These are phyloP conservation scores for Maudiozyma barnettii DNA, from an alignment of 805 yeast species.

Conservation along the genomic window DNA sequence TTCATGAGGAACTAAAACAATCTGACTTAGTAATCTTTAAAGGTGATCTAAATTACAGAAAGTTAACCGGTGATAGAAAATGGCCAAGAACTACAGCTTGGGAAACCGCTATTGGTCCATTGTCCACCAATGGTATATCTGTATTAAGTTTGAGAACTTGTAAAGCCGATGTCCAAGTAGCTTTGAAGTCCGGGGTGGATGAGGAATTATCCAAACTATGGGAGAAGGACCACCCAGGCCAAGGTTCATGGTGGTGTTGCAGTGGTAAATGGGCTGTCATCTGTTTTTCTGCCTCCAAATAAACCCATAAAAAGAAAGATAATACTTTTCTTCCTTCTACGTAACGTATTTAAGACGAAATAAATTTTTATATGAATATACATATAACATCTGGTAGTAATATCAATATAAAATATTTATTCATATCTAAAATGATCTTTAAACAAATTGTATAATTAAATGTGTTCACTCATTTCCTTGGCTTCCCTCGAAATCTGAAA, in stretches of 20 bases:
- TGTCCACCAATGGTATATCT: constrained; percentile 54
- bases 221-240: constrained; percentile 50
- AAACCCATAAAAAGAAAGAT: too few species aligned
- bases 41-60: constrained; percentile 94
- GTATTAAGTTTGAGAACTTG: constrained; percentile 79
- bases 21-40: constrained; percentile 74
- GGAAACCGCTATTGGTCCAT: constrained; percentile 53
- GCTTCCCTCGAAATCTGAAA: too few species aligned
- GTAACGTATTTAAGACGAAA: too few species aligned
- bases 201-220: constrained; percentile 56
- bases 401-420: too few species aligned
- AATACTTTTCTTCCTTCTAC: too few species aligned
- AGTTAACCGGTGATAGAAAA: constrained; percentile 78
- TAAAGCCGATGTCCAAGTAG: constrained; percentile 93
- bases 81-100: constrained; percentile 85
- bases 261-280: constrained; percentile 94
- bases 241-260: constrained; percentile 72
- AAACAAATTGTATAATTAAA: too few species aligned
- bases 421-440: too few species aligned
- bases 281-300: constrained; percentile 29
- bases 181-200: constrained; percentile 62
- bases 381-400: too few species aligned
- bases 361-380: too few species aligned
- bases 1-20: constrained; percentile 51
- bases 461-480: too few species aligned